These are phyloP conservation scores for Rubia balearica DNA, from an alignment of 305 asterid species.

Conservation along the genomic window DNA sequence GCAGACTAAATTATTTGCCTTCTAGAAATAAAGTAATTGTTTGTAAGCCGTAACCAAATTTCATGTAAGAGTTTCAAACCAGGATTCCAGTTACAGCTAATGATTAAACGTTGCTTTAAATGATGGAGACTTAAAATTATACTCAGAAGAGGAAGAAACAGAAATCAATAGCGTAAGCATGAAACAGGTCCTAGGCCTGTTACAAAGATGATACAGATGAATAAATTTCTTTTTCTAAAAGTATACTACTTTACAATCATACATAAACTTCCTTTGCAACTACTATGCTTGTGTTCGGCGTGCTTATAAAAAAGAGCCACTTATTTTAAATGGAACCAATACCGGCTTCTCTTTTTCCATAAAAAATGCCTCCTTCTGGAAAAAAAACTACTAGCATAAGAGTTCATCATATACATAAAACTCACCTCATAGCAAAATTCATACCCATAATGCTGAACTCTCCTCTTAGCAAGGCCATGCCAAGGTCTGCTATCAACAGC, in stretches of 20 bases:
- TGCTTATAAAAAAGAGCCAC: background rate
- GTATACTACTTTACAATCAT: background rate
- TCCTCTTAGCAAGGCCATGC: slow-evolving; percentile 85
- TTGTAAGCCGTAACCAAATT: background rate
- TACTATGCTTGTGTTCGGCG: background rate
- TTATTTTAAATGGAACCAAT: too few relatives aligned
- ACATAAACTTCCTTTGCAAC: background rate
- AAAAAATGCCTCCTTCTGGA: too few relatives aligned
- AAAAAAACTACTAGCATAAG: too few relatives aligned
- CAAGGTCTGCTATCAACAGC: slow-evolving; percentile 73
- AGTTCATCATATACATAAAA: background rate
- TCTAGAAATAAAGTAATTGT: background rate
- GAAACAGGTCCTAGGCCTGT: background rate
- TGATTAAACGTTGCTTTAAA: background rate
- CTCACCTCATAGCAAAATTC: slow-evolving; percentile 82
- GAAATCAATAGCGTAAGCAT: background rate
- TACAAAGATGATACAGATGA: background rate
- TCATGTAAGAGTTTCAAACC: too few relatives aligned
- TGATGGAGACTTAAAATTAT: background rate
- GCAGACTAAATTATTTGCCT: background rate
- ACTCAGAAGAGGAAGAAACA: background rate
- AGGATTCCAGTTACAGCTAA: background rate
- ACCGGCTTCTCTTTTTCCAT: background rate
- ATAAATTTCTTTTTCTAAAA: background rate
- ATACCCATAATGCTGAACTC: slow-evolving; percentile 92